Evolutionary conservation across 116 monocot species (phyloP).

Genomic region (Trichopus zeylanicus): DNA sequence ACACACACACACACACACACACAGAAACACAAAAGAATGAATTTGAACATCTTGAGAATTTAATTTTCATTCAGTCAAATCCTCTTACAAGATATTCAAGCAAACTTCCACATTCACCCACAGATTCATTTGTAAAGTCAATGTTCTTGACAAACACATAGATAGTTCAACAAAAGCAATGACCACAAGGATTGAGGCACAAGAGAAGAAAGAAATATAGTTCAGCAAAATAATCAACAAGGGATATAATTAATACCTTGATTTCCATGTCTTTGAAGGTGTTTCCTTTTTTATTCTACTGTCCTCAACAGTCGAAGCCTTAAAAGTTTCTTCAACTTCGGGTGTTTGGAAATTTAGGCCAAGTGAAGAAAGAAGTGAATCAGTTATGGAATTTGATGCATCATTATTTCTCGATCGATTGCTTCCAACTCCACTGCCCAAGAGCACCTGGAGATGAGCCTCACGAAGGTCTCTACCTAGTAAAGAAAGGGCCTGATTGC

Average conservation of each 20-base stretch:
- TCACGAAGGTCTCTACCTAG: conserved; percentile 66
- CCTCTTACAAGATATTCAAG: too few relatives aligned
- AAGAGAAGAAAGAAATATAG: not conserved
- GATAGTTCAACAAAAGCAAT: too few relatives aligned
- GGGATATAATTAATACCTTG: conserved; percentile 29
- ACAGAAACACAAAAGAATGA: too few relatives aligned
- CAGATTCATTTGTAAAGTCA: too few relatives aligned
- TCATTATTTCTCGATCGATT: conserved; percentile 35
- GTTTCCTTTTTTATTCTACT: conserved; percentile 17
- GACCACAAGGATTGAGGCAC: not conserved
- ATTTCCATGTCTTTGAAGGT: conserved; percentile 32
- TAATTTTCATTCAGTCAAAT: too few relatives aligned
- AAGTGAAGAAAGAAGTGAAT: conserved; percentile 59
- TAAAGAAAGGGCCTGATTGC: conserved; percentile 50
- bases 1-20: too few relatives aligned
- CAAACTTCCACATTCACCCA: too few relatives aligned
- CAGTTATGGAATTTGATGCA: conserved; percentile 37
- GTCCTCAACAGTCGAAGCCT: conserved; percentile 38
- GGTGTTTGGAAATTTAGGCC: conserved; percentile 50
- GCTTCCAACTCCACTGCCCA: conserved; percentile 48
- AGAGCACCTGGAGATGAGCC: conserved; percentile 70
- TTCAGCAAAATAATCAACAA: too few relatives aligned
- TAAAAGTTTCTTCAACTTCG: conserved; percentile 49
- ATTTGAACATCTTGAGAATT: too few relatives aligned
- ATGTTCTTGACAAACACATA: too few relatives aligned